Conservation (phyloP, 208 protist species). For the Acanthamoeba lenticulata region DNA sequence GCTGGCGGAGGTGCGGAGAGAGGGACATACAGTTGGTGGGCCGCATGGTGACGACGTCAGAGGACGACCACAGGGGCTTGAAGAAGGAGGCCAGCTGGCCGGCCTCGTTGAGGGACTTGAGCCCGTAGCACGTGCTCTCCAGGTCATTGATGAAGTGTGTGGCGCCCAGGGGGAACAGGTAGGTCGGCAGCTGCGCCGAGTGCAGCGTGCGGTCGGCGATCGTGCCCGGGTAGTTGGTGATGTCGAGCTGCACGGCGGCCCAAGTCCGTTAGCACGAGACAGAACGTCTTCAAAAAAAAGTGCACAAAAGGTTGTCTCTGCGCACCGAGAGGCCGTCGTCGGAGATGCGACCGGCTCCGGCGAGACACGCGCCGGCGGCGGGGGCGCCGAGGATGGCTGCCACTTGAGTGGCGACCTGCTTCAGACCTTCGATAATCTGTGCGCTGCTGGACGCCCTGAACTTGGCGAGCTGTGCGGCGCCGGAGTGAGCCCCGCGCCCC, state of each 20-base stretch:
- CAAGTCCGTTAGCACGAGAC: not conserved
- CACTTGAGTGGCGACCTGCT: not conserved
- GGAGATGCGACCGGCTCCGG: constrained; percentile 17
- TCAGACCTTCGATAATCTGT: not conserved
- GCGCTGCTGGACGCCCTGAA: not conserved
- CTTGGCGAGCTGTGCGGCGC: not conserved
- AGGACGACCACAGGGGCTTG: constrained; percentile 1
- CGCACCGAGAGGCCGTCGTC: not conserved
- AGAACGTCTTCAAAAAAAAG: not conserved
- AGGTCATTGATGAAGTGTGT: constrained; percentile 58
- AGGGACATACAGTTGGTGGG: not conserved
- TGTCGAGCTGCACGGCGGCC: not conserved
- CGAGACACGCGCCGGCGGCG: not conserved
- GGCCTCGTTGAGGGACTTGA: constrained; percentile 13
- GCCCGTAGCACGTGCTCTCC: constrained; percentile 30
- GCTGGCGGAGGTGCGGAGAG: not conserved
- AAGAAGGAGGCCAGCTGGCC: not conserved
- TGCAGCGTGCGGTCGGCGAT: not conserved
- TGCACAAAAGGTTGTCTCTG: not conserved
- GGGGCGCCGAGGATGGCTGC: not conserved
- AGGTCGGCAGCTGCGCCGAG: not conserved
- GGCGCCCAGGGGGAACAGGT: not conserved
- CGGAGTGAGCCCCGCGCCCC: not conserved
- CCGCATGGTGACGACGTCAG: not conserved
- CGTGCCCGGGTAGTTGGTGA: constrained; percentile 23